Percentiles rank a stretch among this genome's conserved stretches.
Conservation (phyloP, 805 yeast genomes). For the Nakazawaea anatomiae region DNA sequence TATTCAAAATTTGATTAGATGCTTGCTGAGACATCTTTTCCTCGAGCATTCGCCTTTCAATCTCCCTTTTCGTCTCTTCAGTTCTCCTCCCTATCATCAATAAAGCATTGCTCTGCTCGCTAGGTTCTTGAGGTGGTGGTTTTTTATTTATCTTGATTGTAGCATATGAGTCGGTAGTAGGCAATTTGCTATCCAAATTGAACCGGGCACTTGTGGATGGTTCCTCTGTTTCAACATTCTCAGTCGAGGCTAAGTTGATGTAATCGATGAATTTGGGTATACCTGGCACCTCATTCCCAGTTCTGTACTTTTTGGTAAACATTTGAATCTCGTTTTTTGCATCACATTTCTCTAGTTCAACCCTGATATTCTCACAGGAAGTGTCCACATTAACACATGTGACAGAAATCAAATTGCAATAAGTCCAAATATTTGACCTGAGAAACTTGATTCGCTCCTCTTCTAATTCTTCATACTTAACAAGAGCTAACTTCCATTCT, state of each 20-base stretch:
- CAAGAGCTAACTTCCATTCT: conserved; percentile 66
- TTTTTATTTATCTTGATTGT: conserved; percentile 14
- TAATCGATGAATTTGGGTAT: conserved; percentile 64
- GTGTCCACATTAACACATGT: conserved; percentile 77
- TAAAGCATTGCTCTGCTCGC: conserved; percentile 17
- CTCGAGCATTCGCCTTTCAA: conserved; percentile 18
- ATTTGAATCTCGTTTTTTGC: conserved; percentile 50
- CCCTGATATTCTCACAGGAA: conserved; percentile 65
- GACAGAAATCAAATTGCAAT: conserved; percentile 66
- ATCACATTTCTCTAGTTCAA: conserved; percentile 62
- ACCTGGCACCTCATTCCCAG: conserved; percentile 56
- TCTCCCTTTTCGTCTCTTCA: conserved; percentile 22
- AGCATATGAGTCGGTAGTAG: conserved; percentile 13
- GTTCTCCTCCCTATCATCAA: conserved; percentile 22
- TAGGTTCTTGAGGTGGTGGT: conserved; percentile 24
- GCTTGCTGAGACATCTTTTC: too few species aligned
- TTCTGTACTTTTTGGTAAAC: conserved; percentile 50
- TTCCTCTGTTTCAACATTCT: not conserved
- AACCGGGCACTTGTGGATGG: not conserved
- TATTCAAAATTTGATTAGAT: not conserved
- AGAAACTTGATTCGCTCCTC: conserved; percentile 65
- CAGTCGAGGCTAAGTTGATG: conserved; percentile 18
- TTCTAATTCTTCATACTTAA: conserved; percentile 61
- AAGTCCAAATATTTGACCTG: conserved; percentile 72
- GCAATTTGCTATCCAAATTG: not conserved